These are phyloP conservation scores for Termitomyces sp. DNA, from an alignment of 768 basidiomycete species.

Conservation along the genomic window DNA sequence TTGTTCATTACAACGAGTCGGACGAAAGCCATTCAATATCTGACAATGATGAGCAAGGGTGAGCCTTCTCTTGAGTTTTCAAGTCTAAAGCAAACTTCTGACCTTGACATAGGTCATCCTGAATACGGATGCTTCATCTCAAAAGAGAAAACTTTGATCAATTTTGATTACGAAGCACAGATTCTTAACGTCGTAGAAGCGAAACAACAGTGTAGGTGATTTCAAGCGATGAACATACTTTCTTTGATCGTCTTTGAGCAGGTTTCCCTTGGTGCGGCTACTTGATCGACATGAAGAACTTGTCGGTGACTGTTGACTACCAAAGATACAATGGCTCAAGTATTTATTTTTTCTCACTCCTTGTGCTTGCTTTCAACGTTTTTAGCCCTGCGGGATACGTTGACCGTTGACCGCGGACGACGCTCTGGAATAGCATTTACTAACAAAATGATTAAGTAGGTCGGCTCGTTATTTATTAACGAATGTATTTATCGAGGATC, in stretches of 20 bases:
- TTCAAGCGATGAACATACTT: neutral
- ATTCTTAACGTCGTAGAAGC: conserved; percentile 49
- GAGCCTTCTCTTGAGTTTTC: neutral
- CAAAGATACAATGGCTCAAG: conserved; percentile 57
- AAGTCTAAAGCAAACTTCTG: neutral
- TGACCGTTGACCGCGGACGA: conserved; percentile 66
- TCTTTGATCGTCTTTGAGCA: conserved; percentile 18
- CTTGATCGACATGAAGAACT: conserved; percentile 64
- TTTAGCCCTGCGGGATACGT: conserved; percentile 49
- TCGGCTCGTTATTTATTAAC: conserved; percentile 1
- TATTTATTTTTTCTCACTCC: conserved; percentile 22
- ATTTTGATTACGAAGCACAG: conserved; percentile 63
- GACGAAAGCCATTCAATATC: conserved; percentile 57
- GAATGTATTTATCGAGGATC: neutral
- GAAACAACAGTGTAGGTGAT: conserved; percentile 31
- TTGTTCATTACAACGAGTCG: conserved; percentile 73
- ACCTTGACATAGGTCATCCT: conserved; percentile 58
- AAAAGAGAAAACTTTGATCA: conserved; percentile 82
- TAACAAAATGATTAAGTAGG: conserved; percentile 73
- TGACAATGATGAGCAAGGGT: conserved; percentile 75
- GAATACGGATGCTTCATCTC: conserved; percentile 94
- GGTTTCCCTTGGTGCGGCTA: conserved; percentile 95
- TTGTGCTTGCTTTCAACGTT: neutral
- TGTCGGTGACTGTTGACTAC: conserved; percentile 81
- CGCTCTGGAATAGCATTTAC: conserved; percentile 59